Conservation (phyloP, 495 filamentous ascomycete genomes). For the Xylaria telfairii region DNA sequence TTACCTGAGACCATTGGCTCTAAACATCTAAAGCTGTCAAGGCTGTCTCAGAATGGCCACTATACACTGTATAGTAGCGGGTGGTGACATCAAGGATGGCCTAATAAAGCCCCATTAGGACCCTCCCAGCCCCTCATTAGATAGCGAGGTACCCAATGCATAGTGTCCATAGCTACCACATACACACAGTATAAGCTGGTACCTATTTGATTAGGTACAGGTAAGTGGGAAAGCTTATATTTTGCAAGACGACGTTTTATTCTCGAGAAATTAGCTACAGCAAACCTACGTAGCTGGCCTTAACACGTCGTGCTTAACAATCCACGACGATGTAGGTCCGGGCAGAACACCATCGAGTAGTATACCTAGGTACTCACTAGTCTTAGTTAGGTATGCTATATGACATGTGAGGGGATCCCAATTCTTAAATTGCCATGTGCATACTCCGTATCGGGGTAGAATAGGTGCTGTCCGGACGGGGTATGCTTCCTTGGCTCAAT, state of each 20-base stretch:
- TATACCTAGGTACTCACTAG: no score
- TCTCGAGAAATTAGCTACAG: neutral
- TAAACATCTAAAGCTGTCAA: neutral
- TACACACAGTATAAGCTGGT: neutral
- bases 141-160: neutral
- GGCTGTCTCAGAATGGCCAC: neutral
- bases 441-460: neutral
- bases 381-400: neutral
- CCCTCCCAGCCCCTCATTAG: neutral
- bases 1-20: constrained; percentile 5
- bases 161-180: no score
- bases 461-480: neutral
- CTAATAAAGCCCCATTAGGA: neutral
- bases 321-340: neutral
- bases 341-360: no score
- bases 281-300: neutral
- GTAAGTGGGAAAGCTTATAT: neutral
- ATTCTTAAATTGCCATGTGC: neutral
- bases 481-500: neutral
- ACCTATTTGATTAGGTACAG: no score
- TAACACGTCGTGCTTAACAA: neutral
- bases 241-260: neutral
- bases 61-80: constrained; percentile 17
- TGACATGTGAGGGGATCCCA: neutral
- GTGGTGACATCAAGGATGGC: constrained; percentile 25